Evolutionary conservation across 805 yeast genomes (phyloP).

Genomic region (Wickerhamomyces queroliae): DNA sequence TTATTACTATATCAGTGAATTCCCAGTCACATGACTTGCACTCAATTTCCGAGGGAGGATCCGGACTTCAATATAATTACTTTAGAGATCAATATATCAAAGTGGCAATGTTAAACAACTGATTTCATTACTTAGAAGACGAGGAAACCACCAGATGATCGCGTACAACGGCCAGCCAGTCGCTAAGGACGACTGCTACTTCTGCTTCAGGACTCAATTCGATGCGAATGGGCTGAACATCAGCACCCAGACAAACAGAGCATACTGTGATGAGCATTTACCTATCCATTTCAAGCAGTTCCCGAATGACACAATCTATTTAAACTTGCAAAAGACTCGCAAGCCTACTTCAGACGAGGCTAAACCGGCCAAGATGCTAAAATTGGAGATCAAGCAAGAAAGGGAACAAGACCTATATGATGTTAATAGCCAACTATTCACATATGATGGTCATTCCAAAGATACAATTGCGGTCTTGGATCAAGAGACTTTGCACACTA

Average conservation of each 20-base stretch:
- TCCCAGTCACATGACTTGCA: too few relatives aligned
- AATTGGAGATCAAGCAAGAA: constrained; percentile 61
- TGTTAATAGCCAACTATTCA: constrained; percentile 22
- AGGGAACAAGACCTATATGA: constrained; percentile 60
- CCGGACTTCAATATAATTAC: too few relatives aligned
- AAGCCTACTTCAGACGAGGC: constrained; percentile 37
- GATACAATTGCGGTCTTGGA: constrained; percentile 27
- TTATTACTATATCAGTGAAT: too few relatives aligned
- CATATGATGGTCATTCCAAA: constrained; percentile 19
- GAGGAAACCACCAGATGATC: neutral
- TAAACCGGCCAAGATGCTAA: constrained; percentile 41
- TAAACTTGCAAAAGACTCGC: constrained; percentile 50
- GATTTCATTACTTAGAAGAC: too few relatives aligned
- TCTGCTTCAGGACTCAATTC: constrained; percentile 67
- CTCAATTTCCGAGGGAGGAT: too few relatives aligned
- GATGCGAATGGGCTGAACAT: constrained; percentile 60
- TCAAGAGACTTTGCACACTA: constrained; percentile 25
- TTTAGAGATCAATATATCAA: neutral
- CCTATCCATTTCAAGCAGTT: constrained; percentile 45
- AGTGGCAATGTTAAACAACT: neutral
- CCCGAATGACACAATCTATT: constrained; percentile 44
- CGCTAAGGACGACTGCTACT: constrained; percentile 88
- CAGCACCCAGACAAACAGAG: constrained; percentile 68
- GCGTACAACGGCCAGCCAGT: constrained; percentile 32
- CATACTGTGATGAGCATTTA: constrained; percentile 63